phyloP scores from a whole-genome alignment of 768 basidiomycete species.

The Dentipellis fragilis region DNA sequence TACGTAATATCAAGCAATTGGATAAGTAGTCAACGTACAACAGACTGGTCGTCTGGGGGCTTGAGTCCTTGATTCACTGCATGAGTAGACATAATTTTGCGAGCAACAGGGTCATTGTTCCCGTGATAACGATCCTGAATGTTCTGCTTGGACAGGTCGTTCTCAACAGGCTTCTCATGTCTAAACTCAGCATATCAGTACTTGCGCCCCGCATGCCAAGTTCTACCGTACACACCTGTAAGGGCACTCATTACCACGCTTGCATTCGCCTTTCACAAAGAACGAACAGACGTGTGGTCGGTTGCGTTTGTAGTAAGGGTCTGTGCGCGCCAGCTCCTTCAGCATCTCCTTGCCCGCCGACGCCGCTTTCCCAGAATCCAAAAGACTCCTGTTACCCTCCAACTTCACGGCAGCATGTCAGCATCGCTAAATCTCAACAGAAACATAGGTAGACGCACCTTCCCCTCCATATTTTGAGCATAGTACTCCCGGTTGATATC shows the following conservation, averaged over 20 bases:
- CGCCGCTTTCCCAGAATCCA: slow-evolving; percentile 50
- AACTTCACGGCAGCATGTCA: slow-evolving; percentile 34
- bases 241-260: slow-evolving; percentile 84
- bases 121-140: slow-evolving; percentile 94
- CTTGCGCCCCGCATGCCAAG: not conserved
- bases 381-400: slow-evolving; percentile 56
- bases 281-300: slow-evolving; percentile 91
- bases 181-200: slow-evolving; percentile 25
- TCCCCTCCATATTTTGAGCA: slow-evolving; percentile 84
- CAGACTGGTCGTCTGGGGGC: slow-evolving; percentile 78
- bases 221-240: slow-evolving; percentile 44
- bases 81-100: slow-evolving; percentile 74
- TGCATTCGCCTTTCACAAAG: slow-evolving; percentile 93
- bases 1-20: slow-evolving; percentile 8
- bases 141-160: slow-evolving; percentile 82
- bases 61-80: slow-evolving; percentile 77
- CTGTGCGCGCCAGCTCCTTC: slow-evolving; percentile 87
- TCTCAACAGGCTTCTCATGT: slow-evolving; percentile 82
- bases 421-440: not conserved
- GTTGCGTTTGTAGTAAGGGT: slow-evolving; percentile 97
- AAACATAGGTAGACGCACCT: slow-evolving; percentile 36
- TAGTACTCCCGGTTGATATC: slow-evolving; percentile 96
- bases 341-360: slow-evolving; percentile 94
- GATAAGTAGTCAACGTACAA: slow-evolving; percentile 44
- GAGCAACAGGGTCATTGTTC: slow-evolving; percentile 85